Evolutionary conservation across 345 rosid species (phyloP).

Genomic region (Dipteronia dyeriana): DNA sequence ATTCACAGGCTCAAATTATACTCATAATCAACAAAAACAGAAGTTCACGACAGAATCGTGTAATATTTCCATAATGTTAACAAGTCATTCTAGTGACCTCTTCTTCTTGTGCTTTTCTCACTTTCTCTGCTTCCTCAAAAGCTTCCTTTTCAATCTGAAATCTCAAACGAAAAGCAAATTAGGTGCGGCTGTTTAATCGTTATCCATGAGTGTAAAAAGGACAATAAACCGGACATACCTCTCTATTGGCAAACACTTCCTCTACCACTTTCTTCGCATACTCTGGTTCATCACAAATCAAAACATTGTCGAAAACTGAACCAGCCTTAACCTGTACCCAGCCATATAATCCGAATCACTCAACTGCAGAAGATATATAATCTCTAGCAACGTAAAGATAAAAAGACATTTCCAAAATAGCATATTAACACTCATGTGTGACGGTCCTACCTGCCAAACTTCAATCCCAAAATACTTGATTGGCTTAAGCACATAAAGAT

Average conservation of each 20-base stretch:
- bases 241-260: constrained; percentile 45
- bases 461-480: constrained; percentile 51
- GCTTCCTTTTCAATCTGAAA: constrained; percentile 52
- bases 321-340: constrained; percentile 51
- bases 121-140: constrained; percentile 47
- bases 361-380: neutral
- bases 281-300: constrained; percentile 50
- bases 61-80: neutral
- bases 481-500: constrained; percentile 52
- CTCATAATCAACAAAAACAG: neutral
- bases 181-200: neutral
- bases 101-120: constrained; percentile 43
- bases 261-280: constrained; percentile 45
- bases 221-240: constrained; percentile 29
- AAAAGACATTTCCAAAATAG: neutral
- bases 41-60: neutral
- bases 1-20: constrained; percentile 6
- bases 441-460: constrained; percentile 49
- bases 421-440: neutral
- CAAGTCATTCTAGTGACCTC: constrained; percentile 33
- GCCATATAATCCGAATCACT: neutral
- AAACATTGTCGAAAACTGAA: constrained; percentile 42
- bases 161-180: constrained; percentile 7
- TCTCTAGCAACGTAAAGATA: neutral
- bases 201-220: neutral